Evolutionary conservation across 1,284 basidiomycete species (phyloP).

Genomic region (Cryptococcus sp.): DNA sequence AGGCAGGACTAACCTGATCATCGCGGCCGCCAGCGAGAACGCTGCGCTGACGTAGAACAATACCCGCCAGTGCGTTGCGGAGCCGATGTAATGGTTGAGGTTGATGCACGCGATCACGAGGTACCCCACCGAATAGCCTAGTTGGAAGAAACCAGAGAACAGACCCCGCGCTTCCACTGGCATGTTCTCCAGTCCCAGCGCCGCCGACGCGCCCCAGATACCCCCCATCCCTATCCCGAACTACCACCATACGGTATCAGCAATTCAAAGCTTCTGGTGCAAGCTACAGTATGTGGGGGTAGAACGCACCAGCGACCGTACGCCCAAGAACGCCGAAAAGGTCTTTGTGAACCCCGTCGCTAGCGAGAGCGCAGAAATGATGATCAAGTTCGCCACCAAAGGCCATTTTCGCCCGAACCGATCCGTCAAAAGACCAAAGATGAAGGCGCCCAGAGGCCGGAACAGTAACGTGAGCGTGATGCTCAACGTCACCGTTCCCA

Average conservation of each 20-base stretch:
- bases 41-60: slow-evolving; percentile 61
- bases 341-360: slow-evolving; percentile 58
- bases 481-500: slow-evolving; percentile 58
- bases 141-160: slow-evolving; percentile 77
- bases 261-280: too few relatives aligned
- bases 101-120: slow-evolving; percentile 57
- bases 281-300: background rate
- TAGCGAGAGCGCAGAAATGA: slow-evolving; percentile 68
- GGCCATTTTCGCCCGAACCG: slow-evolving; percentile 91
- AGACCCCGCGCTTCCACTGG: slow-evolving; percentile 83
- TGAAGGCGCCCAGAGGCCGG: slow-evolving; percentile 77
- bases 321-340: slow-evolving; percentile 49
- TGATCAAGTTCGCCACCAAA: slow-evolving; percentile 66
- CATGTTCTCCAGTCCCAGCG: slow-evolving; percentile 74
- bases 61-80: slow-evolving; percentile 51
- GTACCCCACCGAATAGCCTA: slow-evolving; percentile 67
- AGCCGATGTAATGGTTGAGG: slow-evolving; percentile 64
- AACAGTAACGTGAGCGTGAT: slow-evolving; percentile 90
- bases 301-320: slow-evolving; percentile 9
- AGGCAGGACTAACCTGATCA: slow-evolving; percentile 70
- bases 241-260: background rate
- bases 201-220: slow-evolving; percentile 44
- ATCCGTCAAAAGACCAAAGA: slow-evolving; percentile 73
- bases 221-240: slow-evolving; percentile 77
- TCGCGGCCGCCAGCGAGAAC: slow-evolving; percentile 68